A percentile compares a stretch with the other conserved stretches of the same genome.
Evolutionary conservation across 2,329 filamentous ascomycete genomes (phyloP).

Genomic region (Colletotrichum viniferum): DNA sequence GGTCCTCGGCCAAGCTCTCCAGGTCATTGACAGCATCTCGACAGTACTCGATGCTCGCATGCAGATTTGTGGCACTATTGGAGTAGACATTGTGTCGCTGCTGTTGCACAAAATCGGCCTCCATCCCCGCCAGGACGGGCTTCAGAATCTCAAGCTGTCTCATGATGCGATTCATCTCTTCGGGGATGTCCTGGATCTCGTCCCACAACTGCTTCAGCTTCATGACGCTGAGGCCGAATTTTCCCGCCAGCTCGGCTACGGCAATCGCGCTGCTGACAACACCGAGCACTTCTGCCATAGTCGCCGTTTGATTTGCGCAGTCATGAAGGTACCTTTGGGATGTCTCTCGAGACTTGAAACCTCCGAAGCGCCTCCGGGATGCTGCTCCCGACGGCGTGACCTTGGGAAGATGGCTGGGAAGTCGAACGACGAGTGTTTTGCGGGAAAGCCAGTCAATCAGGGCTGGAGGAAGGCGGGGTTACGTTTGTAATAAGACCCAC

Average conservation of each 20-base stretch:
- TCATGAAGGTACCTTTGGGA: background rate
- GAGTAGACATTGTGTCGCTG: background rate
- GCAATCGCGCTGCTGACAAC: constrained; percentile 6
- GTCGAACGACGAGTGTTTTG: too few species aligned
- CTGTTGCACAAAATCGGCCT: background rate
- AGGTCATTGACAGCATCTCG: background rate
- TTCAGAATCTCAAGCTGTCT: background rate
- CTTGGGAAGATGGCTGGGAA: too few species aligned
- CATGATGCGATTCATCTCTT: background rate
- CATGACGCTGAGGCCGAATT: background rate
- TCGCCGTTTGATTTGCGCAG: background rate
- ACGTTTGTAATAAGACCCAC: too few species aligned
- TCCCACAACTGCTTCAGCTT: constrained; percentile 10
- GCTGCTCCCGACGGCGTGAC: background rate
- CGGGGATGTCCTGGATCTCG: constrained; percentile 10
- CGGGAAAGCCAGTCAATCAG: too few species aligned
- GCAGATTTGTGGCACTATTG: background rate
- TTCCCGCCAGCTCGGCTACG: background rate
- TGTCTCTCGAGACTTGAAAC: background rate
- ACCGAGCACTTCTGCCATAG: constrained; percentile 13
- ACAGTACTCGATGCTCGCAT: background rate
- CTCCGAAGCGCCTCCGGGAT: background rate
- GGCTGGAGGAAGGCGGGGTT: too few species aligned
- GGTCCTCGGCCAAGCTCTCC: background rate
- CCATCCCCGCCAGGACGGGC: background rate